These are phyloP conservation scores for Trichoderma lentiforme DNA, from an alignment of 2,329 filamentous ascomycete species.

Conservation along the genomic window DNA sequence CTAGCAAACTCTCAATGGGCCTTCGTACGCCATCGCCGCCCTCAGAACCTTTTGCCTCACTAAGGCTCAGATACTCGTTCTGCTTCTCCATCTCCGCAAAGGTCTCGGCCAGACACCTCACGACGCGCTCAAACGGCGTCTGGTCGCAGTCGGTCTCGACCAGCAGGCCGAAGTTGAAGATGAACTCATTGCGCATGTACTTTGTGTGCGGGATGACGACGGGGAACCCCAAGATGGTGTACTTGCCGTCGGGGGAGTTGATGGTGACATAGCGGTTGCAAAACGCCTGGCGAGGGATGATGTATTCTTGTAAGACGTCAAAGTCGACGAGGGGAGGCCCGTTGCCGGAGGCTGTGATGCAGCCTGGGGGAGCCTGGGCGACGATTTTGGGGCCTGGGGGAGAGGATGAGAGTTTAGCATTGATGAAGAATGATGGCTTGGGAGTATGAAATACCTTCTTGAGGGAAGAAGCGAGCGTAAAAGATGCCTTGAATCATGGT, in stretches of 20 bases:
- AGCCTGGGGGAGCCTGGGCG: conserved; percentile 60
- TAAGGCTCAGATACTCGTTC: conserved; percentile 72
- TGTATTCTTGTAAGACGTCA: conserved; percentile 80
- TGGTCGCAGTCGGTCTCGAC: conserved; percentile 66
- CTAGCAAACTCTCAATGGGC: conserved; percentile 79
- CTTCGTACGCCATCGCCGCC: conserved; percentile 50
- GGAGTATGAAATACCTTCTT: conserved; percentile 50
- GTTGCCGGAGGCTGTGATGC: conserved; percentile 48
- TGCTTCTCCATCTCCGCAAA: conserved; percentile 92
- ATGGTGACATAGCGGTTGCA: conserved; percentile 88
- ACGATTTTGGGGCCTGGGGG: conserved; percentile 57
- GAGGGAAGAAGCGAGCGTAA: conserved; percentile 65
- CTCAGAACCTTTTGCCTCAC: conserved; percentile 39
- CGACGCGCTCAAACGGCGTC: conserved; percentile 77
- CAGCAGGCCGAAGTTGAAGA: conserved; percentile 94
- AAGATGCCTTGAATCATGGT: conserved; percentile 68
- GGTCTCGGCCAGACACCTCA: conserved; percentile 77
- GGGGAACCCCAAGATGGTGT: conserved; percentile 81
- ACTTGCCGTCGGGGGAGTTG: conserved; percentile 64
- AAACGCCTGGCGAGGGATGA: conserved; percentile 92
- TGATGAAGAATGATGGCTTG: background rate
- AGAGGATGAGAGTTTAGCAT: background rate
- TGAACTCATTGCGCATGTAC: conserved; percentile 92
- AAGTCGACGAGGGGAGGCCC: conserved; percentile 72
- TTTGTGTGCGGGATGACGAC: conserved; percentile 79